A percentile compares a stretch with the other conserved stretches of the same genome.
These are phyloP conservation scores for Crithidia expoeki DNA, from an alignment of 208 protist genomes.

Conservation along the genomic window DNA sequence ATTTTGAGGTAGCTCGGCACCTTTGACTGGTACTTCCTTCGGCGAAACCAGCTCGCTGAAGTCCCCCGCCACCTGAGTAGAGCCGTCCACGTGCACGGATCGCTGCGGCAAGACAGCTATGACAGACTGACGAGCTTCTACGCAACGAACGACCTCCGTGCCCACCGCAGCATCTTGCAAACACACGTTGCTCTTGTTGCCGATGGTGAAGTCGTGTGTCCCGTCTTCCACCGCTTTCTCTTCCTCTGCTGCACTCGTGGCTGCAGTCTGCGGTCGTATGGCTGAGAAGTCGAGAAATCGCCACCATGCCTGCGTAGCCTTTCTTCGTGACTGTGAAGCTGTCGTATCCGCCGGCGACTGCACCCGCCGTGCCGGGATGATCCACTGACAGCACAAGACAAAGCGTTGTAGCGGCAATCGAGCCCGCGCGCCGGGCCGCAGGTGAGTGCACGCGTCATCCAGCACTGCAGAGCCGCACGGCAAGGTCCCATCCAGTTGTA, in stretches of 20 bases:
- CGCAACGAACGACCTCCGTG: not conserved
- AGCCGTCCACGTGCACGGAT: constrained; percentile 1
- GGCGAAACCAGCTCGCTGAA: not conserved
- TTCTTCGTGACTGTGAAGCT: not conserved
- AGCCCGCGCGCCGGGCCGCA: not conserved
- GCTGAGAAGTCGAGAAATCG: constrained; percentile 1
- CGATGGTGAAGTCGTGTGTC: not conserved
- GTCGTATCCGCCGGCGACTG: not conserved
- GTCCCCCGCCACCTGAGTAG: constrained; percentile 12
- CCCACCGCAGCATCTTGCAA: not conserved
- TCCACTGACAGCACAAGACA: not conserved
- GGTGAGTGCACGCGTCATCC: not conserved
- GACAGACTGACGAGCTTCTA: too few relatives aligned
- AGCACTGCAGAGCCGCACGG: not conserved
- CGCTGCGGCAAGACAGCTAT: not conserved
- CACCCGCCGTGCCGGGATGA: not conserved
- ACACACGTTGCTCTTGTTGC: not conserved
- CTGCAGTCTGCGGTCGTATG: not conserved
- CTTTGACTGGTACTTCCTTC: not conserved
- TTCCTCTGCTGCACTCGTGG: not conserved
- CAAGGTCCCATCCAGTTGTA: not conserved
- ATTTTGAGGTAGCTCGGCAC: not conserved
- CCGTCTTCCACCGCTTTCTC: not conserved
- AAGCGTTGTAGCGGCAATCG: not conserved
- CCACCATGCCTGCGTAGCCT: constrained; percentile 5